Conservation (phyloP, 2,329 filamentous ascomycete genomes). For the Diplodia intermedia region DNA sequence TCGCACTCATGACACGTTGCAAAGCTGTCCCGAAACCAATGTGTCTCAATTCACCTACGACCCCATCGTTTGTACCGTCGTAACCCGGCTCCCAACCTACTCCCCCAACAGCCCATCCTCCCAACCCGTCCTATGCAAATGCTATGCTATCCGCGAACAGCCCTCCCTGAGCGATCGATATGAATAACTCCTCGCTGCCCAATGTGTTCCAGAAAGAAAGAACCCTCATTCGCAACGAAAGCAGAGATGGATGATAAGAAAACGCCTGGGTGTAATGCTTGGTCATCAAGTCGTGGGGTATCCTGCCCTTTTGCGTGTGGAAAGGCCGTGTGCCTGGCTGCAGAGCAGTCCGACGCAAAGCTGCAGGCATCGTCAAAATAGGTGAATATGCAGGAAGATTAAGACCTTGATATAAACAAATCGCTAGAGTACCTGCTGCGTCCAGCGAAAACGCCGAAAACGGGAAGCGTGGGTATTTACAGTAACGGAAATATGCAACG, state of each 20-base stretch:
- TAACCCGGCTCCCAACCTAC: not conserved
- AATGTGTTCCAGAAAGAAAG: slow-evolving; percentile 28
- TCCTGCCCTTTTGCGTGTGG: slow-evolving; percentile 22
- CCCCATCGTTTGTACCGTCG: not conserved
- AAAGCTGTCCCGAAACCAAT: not conserved
- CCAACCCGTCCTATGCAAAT: slow-evolving; percentile 25
- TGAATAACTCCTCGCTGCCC: slow-evolving; percentile 29
- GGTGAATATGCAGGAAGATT: slow-evolving; percentile 25
- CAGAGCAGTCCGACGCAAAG: not conserved
- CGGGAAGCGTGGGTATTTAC: slow-evolving; percentile 33
- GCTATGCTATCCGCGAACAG: slow-evolving; percentile 14
- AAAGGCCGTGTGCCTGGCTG: not conserved
- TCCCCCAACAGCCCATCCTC: not conserved
- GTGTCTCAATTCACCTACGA: slow-evolving; percentile 16
- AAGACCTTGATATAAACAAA: slow-evolving; percentile 24
- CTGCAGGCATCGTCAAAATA: slow-evolving; percentile 25
- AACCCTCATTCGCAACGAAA: slow-evolving; percentile 30
- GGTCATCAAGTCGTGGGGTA: slow-evolving; percentile 25
- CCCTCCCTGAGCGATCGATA: slow-evolving; percentile 20
- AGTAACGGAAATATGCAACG: slow-evolving; percentile 30
- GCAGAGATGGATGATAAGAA: slow-evolving; percentile 25
- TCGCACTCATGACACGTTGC: not conserved
- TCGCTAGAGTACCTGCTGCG: slow-evolving; percentile 30
- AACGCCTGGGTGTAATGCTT: slow-evolving; percentile 24
- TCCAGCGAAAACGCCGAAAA: slow-evolving; percentile 28